Evolutionary conservation across 1,139 yeast species (phyloP).

Genomic region (Geotrichum klebahnii): DNA sequence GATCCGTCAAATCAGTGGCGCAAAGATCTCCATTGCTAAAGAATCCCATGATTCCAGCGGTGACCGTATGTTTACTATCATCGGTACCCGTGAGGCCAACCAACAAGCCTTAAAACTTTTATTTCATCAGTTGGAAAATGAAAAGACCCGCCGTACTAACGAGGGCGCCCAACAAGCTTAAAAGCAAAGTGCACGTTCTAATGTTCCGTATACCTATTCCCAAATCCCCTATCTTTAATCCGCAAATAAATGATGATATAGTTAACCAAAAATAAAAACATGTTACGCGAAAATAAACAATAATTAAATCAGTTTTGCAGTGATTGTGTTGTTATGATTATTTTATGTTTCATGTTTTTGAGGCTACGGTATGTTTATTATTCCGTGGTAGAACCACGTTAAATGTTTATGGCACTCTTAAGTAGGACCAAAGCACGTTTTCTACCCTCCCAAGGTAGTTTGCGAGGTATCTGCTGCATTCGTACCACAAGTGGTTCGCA

Average conservation of each 20-base stretch:
- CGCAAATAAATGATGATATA: conserved; percentile 2
- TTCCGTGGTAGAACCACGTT: too few species aligned
- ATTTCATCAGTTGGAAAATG: conserved; percentile 72
- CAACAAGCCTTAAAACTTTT: conserved; percentile 67
- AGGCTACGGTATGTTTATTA: too few species aligned
- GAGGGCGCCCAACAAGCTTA: conserved; percentile 16
- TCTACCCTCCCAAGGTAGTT: too few species aligned
- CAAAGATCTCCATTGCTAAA: conserved; percentile 73
- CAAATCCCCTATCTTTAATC: conserved; percentile 2
- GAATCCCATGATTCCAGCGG: conserved; percentile 58
- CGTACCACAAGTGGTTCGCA: too few species aligned
- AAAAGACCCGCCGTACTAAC: conserved; percentile 58
- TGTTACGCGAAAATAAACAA: too few species aligned
- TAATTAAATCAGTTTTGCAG: too few species aligned
- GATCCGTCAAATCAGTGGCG: conserved; percentile 74
- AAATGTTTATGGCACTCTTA: too few species aligned
- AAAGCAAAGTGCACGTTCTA: neutral
- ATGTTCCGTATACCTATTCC: neutral
- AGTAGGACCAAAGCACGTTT: too few species aligned
- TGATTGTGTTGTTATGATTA: too few species aligned
- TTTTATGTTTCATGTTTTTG: too few species aligned
- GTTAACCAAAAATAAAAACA: too few species aligned
- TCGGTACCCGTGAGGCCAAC: conserved; percentile 61
- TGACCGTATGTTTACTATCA: conserved; percentile 68
- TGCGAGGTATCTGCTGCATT: too few species aligned